Evolutionary conservation across 2,329 filamentous ascomycete species (phyloP).

Genomic region (Colletotrichum viniferum): DNA sequence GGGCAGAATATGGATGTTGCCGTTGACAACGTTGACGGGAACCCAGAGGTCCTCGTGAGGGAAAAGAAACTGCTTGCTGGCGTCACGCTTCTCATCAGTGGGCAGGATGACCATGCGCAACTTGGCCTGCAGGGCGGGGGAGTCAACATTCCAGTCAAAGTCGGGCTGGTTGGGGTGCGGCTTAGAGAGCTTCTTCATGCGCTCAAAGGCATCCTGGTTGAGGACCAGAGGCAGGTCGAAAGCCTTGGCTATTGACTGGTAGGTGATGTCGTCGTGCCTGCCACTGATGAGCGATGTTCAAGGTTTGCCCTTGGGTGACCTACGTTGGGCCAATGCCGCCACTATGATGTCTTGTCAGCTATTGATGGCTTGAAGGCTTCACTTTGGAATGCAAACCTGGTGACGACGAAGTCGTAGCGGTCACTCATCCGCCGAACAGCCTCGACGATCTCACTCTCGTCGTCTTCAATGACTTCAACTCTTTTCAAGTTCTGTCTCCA

Average conservation of each 20-base stretch:
- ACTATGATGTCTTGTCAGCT: constrained; percentile 40
- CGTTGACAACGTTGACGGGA: constrained; percentile 85
- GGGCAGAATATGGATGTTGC: constrained; percentile 91
- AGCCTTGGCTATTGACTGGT: constrained; percentile 89
- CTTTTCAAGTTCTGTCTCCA: constrained; percentile 71
- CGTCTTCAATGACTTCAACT: constrained; percentile 92
- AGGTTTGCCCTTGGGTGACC: constrained; percentile 34
- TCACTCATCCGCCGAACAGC: constrained; percentile 85
- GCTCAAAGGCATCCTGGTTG: constrained; percentile 76
- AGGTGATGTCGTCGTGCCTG: constrained; percentile 97
- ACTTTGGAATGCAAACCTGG: constrained; percentile 53
- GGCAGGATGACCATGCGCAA: constrained; percentile 91
- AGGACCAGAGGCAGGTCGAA: constrained; percentile 79
- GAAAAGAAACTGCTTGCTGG: constrained; percentile 78
- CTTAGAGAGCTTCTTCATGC: constrained; percentile 83
- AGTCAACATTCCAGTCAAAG: constrained; percentile 86
- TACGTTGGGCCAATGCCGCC: constrained; percentile 96
- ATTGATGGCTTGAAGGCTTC: background rate
- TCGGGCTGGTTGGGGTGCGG: constrained; percentile 73
- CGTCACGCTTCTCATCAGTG: constrained; percentile 67
- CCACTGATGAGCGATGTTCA: background rate
- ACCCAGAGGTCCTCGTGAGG: constrained; percentile 87
- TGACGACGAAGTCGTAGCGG: constrained; percentile 93
- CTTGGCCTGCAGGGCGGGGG: constrained; percentile 78
- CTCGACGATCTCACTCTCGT: constrained; percentile 88